These are phyloP conservation scores for Diutina siamensis DNA, from an alignment of 1,139 yeast species.

Conservation along the genomic window DNA sequence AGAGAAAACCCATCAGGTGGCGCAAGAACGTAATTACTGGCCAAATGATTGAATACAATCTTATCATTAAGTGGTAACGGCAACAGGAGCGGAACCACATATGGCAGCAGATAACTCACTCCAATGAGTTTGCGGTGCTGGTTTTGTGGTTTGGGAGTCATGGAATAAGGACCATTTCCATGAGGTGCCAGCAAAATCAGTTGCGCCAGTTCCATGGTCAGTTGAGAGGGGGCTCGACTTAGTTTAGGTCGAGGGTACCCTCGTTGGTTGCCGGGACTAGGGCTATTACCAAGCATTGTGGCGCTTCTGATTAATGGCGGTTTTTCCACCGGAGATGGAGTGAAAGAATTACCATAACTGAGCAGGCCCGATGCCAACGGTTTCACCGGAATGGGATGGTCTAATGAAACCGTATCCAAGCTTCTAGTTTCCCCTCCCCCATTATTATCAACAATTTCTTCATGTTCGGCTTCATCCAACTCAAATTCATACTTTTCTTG, in stretches of 20 bases:
- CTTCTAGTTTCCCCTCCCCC: slow-evolving; percentile 2
- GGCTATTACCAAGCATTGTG: neutral
- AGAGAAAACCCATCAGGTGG: slow-evolving; percentile 41
- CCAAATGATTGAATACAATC: slow-evolving; percentile 27
- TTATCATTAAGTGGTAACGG: slow-evolving; percentile 35
- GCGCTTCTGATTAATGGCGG: neutral
- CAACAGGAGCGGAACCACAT: slow-evolving; percentile 31
- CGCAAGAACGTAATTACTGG: slow-evolving; percentile 29
- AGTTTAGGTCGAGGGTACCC: neutral
- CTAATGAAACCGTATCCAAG: neutral
- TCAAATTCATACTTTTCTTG: slow-evolving; percentile 39
- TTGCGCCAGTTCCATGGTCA: neutral
- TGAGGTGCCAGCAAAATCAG: neutral
- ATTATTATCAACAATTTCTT: slow-evolving; percentile 1
- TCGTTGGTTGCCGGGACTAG: neutral
- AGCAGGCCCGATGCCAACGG: neutral
- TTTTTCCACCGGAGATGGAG: neutral
- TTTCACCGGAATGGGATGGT: slow-evolving; percentile 1
- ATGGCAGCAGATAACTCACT: slow-evolving; percentile 19
- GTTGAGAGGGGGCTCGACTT: neutral
- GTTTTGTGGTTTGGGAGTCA: neutral
- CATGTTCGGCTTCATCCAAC: slow-evolving; percentile 8
- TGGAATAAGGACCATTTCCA: neutral
- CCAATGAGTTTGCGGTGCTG: neutral
- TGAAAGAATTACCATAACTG: neutral